phyloP scores from a whole-genome alignment of 2,329 filamentous ascomycete genomes.

The Boeremia lycopersici region DNA sequence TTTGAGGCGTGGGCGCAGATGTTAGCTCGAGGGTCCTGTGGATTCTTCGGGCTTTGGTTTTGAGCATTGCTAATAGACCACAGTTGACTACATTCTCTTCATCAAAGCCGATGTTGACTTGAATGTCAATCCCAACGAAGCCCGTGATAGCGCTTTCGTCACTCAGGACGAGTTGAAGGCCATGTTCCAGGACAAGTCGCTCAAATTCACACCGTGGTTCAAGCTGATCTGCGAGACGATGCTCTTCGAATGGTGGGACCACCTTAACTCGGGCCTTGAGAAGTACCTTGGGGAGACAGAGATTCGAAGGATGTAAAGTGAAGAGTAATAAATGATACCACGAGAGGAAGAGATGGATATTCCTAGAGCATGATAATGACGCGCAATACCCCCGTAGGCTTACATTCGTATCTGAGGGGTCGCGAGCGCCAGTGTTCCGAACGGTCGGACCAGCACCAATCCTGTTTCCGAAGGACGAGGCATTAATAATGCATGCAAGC shows the following conservation, averaged over 20 bases:
- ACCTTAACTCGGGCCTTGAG: conserved; percentile 79
- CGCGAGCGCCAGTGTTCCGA: conserved; percentile 11
- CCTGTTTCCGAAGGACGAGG: conserved; percentile 29
- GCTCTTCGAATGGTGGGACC: conserved; percentile 97
- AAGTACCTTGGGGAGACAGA: conserved; percentile 84
- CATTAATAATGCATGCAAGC: conserved; percentile 29
- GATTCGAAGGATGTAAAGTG: conserved; percentile 78
- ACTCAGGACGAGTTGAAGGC: conserved; percentile 79
- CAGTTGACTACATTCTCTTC: conserved; percentile 98
- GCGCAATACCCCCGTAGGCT: conserved; percentile 13
- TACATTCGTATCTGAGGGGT: conserved; percentile 13
- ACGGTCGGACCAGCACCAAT: conserved; percentile 22
- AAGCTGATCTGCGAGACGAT: conserved; percentile 98
- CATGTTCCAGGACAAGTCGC: conserved; percentile 79
- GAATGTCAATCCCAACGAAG: conserved; percentile 84
- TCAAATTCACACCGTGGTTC: conserved; percentile 98
- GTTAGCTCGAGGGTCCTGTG: conserved; percentile 19
- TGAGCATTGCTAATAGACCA: conserved; percentile 26
- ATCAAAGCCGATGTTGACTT: conserved; percentile 87
- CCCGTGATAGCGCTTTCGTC: conserved; percentile 83
- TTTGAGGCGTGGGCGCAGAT: not conserved
- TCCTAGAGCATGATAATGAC: conserved; percentile 70
- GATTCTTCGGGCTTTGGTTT: not conserved
- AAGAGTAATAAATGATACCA: conserved; percentile 10
- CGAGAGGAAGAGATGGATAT: conserved; percentile 70